Conservation (phyloP, 805 yeast species). For the Cyberlindnera xishuangbannaensis region DNA sequence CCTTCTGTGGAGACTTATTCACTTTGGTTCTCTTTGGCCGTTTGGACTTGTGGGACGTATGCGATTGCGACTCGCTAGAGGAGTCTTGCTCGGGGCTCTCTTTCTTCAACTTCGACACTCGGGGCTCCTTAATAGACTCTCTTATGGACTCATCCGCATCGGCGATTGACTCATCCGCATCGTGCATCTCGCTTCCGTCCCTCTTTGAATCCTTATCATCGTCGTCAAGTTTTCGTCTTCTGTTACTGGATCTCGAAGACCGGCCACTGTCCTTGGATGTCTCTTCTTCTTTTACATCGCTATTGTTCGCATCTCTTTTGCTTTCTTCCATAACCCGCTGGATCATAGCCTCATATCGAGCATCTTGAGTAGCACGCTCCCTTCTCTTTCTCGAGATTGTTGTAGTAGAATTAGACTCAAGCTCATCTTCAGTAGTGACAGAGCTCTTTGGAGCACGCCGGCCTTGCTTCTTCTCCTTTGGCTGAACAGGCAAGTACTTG, state of each 20-base stretch:
- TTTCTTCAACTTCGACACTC: slow-evolving; percentile 8
- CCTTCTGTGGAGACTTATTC: slow-evolving; percentile 12
- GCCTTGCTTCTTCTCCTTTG: slow-evolving; percentile 27
- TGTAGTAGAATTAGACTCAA: slow-evolving; percentile 13
- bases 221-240: too few relatives aligned
- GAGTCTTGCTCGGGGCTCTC: neutral
- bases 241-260: too few relatives aligned
- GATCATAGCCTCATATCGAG: slow-evolving; percentile 37
- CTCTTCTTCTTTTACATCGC: slow-evolving; percentile 1
- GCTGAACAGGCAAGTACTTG: slow-evolving; percentile 42
- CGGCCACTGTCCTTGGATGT: too few relatives aligned
- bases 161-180: too few relatives aligned
- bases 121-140: slow-evolving; percentile 1
- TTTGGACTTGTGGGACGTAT: neutral
- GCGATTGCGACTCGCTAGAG: neutral
- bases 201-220: too few relatives aligned
- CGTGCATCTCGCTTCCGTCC: too few relatives aligned
- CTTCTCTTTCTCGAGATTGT: slow-evolving; percentile 28
- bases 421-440: slow-evolving; percentile 17
- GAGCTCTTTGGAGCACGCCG: slow-evolving; percentile 7
- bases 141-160: too few relatives aligned
- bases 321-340: slow-evolving; percentile 37
- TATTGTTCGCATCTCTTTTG: slow-evolving; percentile 25
- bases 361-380: slow-evolving; percentile 37
- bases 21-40: slow-evolving; percentile 12